Percentiles rank a stretch among this genome's conserved stretches.
phyloP scores from a whole-genome alignment of 805 yeast species.

The Ogataea trehalophila region DNA sequence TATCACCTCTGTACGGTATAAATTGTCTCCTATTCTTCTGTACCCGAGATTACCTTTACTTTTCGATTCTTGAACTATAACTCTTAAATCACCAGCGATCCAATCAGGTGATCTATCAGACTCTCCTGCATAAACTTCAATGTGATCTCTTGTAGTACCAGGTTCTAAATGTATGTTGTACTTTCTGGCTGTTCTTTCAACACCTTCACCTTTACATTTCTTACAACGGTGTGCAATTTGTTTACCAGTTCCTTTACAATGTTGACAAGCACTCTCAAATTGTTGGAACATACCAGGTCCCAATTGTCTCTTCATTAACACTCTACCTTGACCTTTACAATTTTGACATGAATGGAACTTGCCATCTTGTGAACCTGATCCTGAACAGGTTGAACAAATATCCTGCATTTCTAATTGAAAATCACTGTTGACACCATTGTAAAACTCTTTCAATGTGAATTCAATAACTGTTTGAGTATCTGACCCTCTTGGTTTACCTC shows the following conservation, averaged over 20 bases:
- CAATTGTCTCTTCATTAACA: slow-evolving; percentile 61
- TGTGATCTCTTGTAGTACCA: slow-evolving; percentile 62
- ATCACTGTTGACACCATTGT: slow-evolving; percentile 58
- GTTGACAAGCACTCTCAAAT: slow-evolving; percentile 72
- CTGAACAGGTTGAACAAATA: slow-evolving; percentile 72
- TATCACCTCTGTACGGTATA: slow-evolving; percentile 79
- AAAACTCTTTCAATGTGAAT: slow-evolving; percentile 61
- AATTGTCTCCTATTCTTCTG: slow-evolving; percentile 67
- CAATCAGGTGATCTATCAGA: slow-evolving; percentile 82
- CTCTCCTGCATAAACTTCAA: slow-evolving; percentile 61
- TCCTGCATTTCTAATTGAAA: slow-evolving; percentile 66
- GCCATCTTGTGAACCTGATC: slow-evolving; percentile 84
- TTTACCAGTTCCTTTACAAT: slow-evolving; percentile 76
- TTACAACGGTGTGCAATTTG: slow-evolving; percentile 60
- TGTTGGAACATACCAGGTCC: slow-evolving; percentile 92
- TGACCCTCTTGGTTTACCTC: slow-evolving; percentile 39
- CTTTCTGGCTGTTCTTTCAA: slow-evolving; percentile 47
- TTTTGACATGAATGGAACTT: slow-evolving; percentile 54
- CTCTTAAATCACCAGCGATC: slow-evolving; percentile 72
- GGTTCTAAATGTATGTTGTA: slow-evolving; percentile 61
- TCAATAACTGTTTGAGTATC: slow-evolving; percentile 53
- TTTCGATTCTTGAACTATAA: slow-evolving; percentile 53
- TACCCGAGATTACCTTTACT: slow-evolving; percentile 67
- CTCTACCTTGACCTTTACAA: slow-evolving; percentile 76
- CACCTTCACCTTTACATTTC: slow-evolving; percentile 67